Conservation (phyloP, 192 early-diverging fungal genomes). For the Gigaspora rosea region DNA sequence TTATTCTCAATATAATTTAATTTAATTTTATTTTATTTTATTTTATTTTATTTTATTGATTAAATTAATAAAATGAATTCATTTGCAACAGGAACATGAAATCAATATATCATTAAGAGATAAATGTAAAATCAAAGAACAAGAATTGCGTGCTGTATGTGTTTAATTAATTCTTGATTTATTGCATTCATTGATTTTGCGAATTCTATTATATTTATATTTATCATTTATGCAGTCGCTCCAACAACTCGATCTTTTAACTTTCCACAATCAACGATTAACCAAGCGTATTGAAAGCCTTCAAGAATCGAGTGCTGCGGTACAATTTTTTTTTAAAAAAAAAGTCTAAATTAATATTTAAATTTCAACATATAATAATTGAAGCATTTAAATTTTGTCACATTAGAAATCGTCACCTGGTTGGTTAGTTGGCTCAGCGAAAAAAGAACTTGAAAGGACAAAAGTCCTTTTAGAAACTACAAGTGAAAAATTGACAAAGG, state of each 20-base stretch:
- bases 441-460: conserved; percentile 60
- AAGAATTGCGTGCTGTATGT: conserved; percentile 55
- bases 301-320: conserved; percentile 44
- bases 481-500: conserved; percentile 48
- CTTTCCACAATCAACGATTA: conserved; percentile 61
- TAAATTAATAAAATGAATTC: background rate
- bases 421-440: conserved; percentile 47
- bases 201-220: background rate
- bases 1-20: conserved; percentile 21
- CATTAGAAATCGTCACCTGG: conserved; percentile 39
- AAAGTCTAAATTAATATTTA: too few relatives aligned
- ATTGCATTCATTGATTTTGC: too few relatives aligned
- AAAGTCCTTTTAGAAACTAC: conserved; percentile 49
- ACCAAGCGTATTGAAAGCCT: conserved; percentile 60
- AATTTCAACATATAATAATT: too few relatives aligned
- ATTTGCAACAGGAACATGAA: conserved; percentile 53
- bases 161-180: background rate
- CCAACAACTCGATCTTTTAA: conserved; percentile 58
- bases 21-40: background rate
- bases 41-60: background rate
- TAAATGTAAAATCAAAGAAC: conserved; percentile 58
- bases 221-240: conserved; percentile 34
- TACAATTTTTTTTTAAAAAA: conserved; percentile 16
- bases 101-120: conserved; percentile 50
- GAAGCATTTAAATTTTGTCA: background rate